Evolutionary conservation across 2,329 filamentous ascomycete genomes (phyloP), one percentile per base, ranked within the genome.

Genomic region (Podosphaera fusca): DNA sequence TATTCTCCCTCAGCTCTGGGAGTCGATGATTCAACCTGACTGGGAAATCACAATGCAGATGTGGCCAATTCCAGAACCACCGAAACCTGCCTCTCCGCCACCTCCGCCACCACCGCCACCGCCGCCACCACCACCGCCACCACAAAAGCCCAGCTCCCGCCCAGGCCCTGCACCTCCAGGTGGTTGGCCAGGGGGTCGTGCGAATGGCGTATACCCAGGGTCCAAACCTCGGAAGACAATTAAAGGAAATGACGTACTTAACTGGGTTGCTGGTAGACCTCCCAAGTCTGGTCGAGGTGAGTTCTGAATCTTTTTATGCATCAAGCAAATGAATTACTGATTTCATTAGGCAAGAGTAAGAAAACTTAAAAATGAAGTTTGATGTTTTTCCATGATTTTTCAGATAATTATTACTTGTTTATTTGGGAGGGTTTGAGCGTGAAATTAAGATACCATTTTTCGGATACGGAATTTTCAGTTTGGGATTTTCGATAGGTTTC

Each of bases 1-100:
- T 61, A 89, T 92, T 63, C 77, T 92, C 46, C 84, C 85, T 4
- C 75, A 81, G 58, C 79, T 90, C 12, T 92, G 86, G 86, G 85
- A 89, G 62, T 85, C 81, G 63, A 82, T 87, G 50, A 74, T 92
- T 55, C 77, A 90, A 68, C 86, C 86, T 1, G 85, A 89, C 67
- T 85, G 81, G 81, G 71, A 75, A 49, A 75, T 84, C 60, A 81
- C 77, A 2, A 83, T 84, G 80, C 78, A 78, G 64, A 77, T 81
- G 74, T 81, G 78, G 78, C 78, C 78, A 8, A 74, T 79, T 63
- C 75, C 76, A 10, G 76, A 79, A 57, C 65, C 66, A 6, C 56
- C 58, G 33, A 61, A 57, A 47, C 55, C 30, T 29, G 57, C 55
- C 40, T 57, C 58, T 12, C 59, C 55, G 14, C 61, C 60, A 49